Percentiles rank a stretch among this genome's conserved stretches.
These are phyloP conservation scores for Saccharum officinarum DNA, from an alignment of 176 grass and related monocot species.

Conservation along the genomic window DNA sequence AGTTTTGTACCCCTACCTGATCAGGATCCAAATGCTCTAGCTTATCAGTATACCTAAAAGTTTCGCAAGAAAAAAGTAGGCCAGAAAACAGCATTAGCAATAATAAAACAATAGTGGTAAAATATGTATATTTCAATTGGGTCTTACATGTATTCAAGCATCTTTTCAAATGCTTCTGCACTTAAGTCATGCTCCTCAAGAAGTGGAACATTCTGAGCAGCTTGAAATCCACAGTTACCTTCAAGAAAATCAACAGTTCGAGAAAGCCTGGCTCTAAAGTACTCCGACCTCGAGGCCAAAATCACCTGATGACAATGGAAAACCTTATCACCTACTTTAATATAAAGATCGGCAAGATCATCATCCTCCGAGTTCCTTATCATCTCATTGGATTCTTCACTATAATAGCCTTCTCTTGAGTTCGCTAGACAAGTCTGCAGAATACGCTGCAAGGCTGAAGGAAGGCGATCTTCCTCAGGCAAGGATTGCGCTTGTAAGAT, in stretches of 20 bases:
- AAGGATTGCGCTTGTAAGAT: constrained; percentile 75
- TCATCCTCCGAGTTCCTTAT: constrained; percentile 13
- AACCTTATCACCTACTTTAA: constrained; percentile 76
- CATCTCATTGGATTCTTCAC: constrained; percentile 16
- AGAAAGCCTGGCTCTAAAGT: constrained; percentile 92
- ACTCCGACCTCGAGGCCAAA: constrained; percentile 87
- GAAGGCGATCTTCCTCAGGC: constrained; percentile 72
- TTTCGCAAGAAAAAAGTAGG: background rate
- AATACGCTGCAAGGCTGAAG: constrained; percentile 53
- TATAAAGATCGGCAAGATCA: constrained; percentile 74
- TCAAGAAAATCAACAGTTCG: constrained; percentile 74
- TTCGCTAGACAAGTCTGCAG: constrained; percentile 60
- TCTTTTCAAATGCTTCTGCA: constrained; percentile 89
- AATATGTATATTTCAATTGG: background rate
- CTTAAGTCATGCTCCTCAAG: constrained; percentile 92
- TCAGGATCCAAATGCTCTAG: constrained; percentile 70
- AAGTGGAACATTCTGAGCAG: constrained; percentile 52
- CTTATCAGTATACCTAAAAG: constrained; percentile 85
- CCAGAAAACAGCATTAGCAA: background rate
- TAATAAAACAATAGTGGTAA: constrained; percentile 24
- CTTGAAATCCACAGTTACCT: constrained; percentile 40
- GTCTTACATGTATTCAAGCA: constrained; percentile 98
- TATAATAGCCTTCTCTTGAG: constrained; percentile 36
- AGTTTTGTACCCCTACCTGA: constrained; percentile 49
- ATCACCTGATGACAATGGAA: constrained; percentile 89